Evolutionary conservation across 1,284 basidiomycete species (phyloP).

Genomic region (Fomes fomentarius): DNA sequence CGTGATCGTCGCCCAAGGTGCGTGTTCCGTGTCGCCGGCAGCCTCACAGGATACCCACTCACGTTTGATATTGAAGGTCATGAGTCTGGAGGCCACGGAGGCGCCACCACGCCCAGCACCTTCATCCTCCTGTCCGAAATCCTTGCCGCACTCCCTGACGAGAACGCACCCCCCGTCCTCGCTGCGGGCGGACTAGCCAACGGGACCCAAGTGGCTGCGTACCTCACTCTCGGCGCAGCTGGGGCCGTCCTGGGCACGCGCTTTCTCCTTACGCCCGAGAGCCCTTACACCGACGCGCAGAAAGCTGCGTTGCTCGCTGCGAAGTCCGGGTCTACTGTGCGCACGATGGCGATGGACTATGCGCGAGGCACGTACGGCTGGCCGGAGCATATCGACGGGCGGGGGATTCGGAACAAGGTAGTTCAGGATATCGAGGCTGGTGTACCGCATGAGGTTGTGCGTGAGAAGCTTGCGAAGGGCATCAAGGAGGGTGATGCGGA

Average conservation of each 20-base stretch:
- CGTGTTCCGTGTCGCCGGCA: neutral
- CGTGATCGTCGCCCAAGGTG: conserved; percentile 77
- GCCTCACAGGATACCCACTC: too few species aligned
- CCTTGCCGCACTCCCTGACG: conserved; percentile 43
- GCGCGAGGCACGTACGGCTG: conserved; percentile 62
- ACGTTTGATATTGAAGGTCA: conserved; percentile 50
- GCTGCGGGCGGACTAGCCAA: conserved; percentile 59
- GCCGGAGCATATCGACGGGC: conserved; percentile 68
- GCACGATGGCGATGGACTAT: conserved; percentile 69
- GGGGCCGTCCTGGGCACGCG: conserved; percentile 75
- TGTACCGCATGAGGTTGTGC: conserved; percentile 47
- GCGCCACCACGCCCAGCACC: conserved; percentile 55
- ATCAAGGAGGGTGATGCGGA: conserved; percentile 47
- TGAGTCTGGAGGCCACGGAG: conserved; percentile 79
- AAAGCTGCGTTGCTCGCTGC: conserved; percentile 61
- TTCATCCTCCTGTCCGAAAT: conserved; percentile 62
- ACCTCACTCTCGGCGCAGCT: conserved; percentile 67
- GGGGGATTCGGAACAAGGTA: conserved; percentile 58
- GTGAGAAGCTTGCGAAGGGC: conserved; percentile 48
- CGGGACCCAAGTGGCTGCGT: conserved; percentile 64
- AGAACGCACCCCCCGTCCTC: conserved; percentile 52
- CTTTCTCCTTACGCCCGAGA: conserved; percentile 70
- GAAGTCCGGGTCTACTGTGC: conserved; percentile 50
- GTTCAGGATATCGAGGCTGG: conserved; percentile 62
- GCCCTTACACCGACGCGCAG: conserved; percentile 58